Percentiles rank a stretch among this genome's conserved stretches.
phyloP scores from a whole-genome alignment of 228 moss, liverwort and hornwort genomes.

The Sphagnum magellanicum region DNA sequence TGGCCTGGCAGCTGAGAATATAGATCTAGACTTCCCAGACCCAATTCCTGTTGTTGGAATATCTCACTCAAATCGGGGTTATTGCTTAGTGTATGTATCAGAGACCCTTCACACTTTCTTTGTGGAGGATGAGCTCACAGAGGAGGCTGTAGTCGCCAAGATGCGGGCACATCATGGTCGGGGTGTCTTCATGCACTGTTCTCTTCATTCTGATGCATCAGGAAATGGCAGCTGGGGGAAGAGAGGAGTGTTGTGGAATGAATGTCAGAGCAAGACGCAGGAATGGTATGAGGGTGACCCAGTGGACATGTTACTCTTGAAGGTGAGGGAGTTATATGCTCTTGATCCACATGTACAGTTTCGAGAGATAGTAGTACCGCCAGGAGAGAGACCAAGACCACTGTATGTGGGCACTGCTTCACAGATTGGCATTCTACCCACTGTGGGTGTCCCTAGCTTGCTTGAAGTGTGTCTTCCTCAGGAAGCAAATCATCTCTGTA shows the following conservation, averaged over 20 bases:
- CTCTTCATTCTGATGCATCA: constrained; percentile 42
- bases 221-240: constrained; percentile 73
- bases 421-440: constrained; percentile 90
- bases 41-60: constrained; percentile 66
- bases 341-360: constrained; percentile 45
- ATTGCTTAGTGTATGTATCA: constrained; percentile 56
- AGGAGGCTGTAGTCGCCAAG: constrained; percentile 86
- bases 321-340: constrained; percentile 68
- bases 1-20: constrained; percentile 70
- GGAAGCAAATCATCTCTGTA: constrained; percentile 60
- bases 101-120: constrained; percentile 75
- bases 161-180: constrained; percentile 63
- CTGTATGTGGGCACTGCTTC: constrained; percentile 84
- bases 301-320: constrained; percentile 54
- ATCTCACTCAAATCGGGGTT: constrained; percentile 57
- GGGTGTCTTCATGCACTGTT: constrained; percentile 65
- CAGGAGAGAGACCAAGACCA: constrained; percentile 78
- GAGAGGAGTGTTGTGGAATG: constrained; percentile 78
- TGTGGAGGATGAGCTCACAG: constrained; percentile 80
- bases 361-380: constrained; percentile 66
- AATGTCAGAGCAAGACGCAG: constrained; percentile 55
- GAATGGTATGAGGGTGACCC: constrained; percentile 78
- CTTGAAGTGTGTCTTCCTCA: constrained; percentile 49
- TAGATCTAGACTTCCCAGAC: constrained; percentile 88
- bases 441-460: constrained; percentile 80